Evolutionary conservation across 192 early-diverging fungal genomes (phyloP), one percentile per base, ranked within the genome.

Genomic region (Dispira parvispora): DNA sequence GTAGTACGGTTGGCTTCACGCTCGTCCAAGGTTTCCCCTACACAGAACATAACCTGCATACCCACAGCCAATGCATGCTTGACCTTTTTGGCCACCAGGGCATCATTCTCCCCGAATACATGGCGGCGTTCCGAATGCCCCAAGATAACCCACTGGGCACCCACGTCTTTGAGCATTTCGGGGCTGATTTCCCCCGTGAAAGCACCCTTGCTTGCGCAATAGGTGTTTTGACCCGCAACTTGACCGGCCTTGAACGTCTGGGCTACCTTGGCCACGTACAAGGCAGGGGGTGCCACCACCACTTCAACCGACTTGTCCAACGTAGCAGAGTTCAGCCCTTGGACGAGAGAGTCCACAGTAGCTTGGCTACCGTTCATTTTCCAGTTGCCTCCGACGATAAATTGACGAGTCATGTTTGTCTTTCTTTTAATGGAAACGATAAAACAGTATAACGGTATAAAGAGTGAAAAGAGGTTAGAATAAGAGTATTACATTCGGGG

Each of bases 71-170:
- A 72, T 54, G 95, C 96, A 78, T 86, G 84, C 62, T 83, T 83
- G 63, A 82, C 79, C 84, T 99, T 99, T 64, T 86, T 80, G 64
- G 89, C 96, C 57, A 92, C 80, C 52, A 90, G 75, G 74, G 95
- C 86, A 71, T 91, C 87, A 44, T 83, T 77, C 76, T 98, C 96
- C 25, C 73, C 70, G 72, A 94, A 91, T 71, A 90, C 84, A 73
- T 89, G 88, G 70, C 97, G 84, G 69, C 97, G 89, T 74, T 99
- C 97, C 65, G 94, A 97, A 84, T 99, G 97, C 62, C 97, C 97
- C 66, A 97, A 76, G 67, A 99, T 92, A 61, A 87, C 87, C 97
- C 97, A 99, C 62, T 85, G 80, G 68, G 97, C 88, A 64, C 80
- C 82, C 27, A 99, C 75, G 68, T 99, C 97, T 80, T 92, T 94